Percentiles rank a stretch among this genome's conserved stretches.
Conservation (phyloP, 192 early-diverging fungal species). For the Coemansia sp. region DNA sequence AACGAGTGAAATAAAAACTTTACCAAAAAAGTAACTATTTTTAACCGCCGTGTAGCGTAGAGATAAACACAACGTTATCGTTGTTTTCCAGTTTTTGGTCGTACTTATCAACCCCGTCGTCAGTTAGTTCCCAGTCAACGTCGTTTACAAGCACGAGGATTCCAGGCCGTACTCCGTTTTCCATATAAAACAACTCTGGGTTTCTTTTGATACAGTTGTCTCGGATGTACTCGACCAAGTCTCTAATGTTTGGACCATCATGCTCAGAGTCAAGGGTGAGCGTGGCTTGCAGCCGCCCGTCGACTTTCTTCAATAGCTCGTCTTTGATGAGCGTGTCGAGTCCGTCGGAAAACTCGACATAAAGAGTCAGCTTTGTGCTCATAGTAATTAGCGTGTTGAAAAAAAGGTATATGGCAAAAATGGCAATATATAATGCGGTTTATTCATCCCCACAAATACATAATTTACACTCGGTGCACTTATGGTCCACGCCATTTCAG, state of each 20-base stretch:
- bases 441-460: too few species aligned
- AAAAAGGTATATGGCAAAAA: too few species aligned
- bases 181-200: conserved; percentile 82
- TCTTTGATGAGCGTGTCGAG: conserved; percentile 91
- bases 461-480: too few species aligned
- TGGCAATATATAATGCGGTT: too few species aligned
- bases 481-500: not conserved
- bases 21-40: not conserved
- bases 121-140: conserved; percentile 94
- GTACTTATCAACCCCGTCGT: conserved; percentile 75
- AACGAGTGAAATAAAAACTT: not conserved
- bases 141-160: conserved; percentile 95
- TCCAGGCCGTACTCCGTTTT: conserved; percentile 86
- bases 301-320: conserved; percentile 49
- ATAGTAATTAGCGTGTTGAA: not conserved
- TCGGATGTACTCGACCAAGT: conserved; percentile 72
- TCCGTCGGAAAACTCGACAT: conserved; percentile 69
- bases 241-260: conserved; percentile 55
- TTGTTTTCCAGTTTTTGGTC: conserved; percentile 76
- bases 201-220: conserved; percentile 67
- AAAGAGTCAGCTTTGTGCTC: not conserved
- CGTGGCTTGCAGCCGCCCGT: not conserved
- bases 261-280: not conserved
- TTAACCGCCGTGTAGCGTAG: conserved; percentile 95
- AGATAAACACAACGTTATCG: conserved; percentile 91